Evolutionary conservation across 495 filamentous ascomycete species (phyloP).

Genomic region (Lophium mytilinum): DNA sequence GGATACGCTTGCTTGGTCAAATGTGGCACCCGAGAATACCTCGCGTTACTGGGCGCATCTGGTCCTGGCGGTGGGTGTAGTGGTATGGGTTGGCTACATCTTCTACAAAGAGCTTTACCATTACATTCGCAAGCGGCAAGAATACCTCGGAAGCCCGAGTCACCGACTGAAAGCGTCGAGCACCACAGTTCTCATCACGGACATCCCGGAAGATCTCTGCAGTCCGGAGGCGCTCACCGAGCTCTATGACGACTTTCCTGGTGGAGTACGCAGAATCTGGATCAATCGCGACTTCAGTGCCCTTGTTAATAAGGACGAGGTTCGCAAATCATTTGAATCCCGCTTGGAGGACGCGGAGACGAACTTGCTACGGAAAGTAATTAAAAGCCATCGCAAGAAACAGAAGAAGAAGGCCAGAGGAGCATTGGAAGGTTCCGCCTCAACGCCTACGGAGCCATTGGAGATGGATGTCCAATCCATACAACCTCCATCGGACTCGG

Average conservation of each 20-base stretch:
- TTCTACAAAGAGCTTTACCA: slow-evolving; percentile 80
- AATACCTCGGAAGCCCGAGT: slow-evolving; percentile 86
- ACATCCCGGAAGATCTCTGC: slow-evolving; percentile 87
- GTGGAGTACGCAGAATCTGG: slow-evolving; percentile 93
- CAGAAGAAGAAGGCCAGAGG: slow-evolving; percentile 56
- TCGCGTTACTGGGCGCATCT: slow-evolving; percentile 85
- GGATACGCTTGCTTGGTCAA: slow-evolving; percentile 60
- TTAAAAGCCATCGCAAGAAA: slow-evolving; percentile 61
- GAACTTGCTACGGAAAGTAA: slow-evolving; percentile 66
- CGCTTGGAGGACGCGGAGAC: slow-evolving; percentile 78
- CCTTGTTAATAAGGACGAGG: slow-evolving; percentile 76
- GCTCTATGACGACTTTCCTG: slow-evolving; percentile 92
- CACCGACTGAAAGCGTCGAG: slow-evolving; percentile 92
- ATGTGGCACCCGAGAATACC: slow-evolving; percentile 59
- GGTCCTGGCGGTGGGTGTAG: slow-evolving; percentile 67
- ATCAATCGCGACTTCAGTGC: slow-evolving; percentile 87
- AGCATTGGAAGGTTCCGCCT: slow-evolving; percentile 24
- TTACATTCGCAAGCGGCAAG: slow-evolving; percentile 91
- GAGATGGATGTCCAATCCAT: slow-evolving; percentile 62
- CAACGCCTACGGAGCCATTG: slow-evolving; percentile 45
- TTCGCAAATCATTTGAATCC: slow-evolving; percentile 61
- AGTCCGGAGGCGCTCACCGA: slow-evolving; percentile 67
- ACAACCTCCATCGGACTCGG: slow-evolving; percentile 69
- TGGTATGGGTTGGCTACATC: slow-evolving; percentile 78
- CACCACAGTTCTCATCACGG: slow-evolving; percentile 85